A percentile compares a stretch with the other conserved stretches of the same genome.
Evolutionary conservation across 1,284 basidiomycete species (phyloP).

Genomic region (Gastroboletus turbinatus): DNA sequence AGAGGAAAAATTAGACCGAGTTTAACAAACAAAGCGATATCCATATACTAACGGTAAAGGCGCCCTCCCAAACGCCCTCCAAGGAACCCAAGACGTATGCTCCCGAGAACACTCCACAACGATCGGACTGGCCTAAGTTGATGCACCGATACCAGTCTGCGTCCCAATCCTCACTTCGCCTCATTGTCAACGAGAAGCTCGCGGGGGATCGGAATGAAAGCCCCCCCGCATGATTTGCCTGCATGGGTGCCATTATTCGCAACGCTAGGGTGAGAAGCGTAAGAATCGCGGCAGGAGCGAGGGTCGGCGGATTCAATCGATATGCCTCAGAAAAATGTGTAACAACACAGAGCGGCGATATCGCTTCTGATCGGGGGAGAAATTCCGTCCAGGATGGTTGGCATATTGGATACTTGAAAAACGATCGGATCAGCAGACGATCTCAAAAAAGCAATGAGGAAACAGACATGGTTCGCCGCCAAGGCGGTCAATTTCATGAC

Average conservation of each 20-base stretch:
- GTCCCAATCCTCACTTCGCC: constrained; percentile 49
- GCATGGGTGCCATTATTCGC: constrained; percentile 34
- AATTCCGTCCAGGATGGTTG: constrained; percentile 59
- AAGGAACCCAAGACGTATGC: constrained; percentile 62
- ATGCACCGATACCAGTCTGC: constrained; percentile 60
- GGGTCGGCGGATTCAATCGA: constrained; percentile 51
- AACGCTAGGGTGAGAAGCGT: constrained; percentile 60
- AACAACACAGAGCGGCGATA: constrained; percentile 26
- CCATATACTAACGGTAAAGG: constrained; percentile 57
- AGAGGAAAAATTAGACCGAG: constrained; percentile 1
- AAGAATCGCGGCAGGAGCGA: constrained; percentile 68
- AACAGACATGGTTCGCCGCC: constrained; percentile 62
- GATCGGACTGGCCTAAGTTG: constrained; percentile 37
- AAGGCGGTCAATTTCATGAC: constrained; percentile 62
- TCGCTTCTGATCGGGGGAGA: constrained; percentile 33
- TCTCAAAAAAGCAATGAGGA: not conserved
- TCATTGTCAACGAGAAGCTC: constrained; percentile 21
- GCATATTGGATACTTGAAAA: constrained; percentile 56
- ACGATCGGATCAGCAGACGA: constrained; percentile 8
- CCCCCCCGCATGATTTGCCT: constrained; percentile 35
- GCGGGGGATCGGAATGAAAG: constrained; percentile 37
- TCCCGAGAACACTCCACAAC: constrained; percentile 37
- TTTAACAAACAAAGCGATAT: not conserved
- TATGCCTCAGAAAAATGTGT: constrained; percentile 44
- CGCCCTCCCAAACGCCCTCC: constrained; percentile 75